These are phyloP conservation scores for Verbena officinalis DNA, from an alignment of 257 asterid species.

Conservation along the genomic window DNA sequence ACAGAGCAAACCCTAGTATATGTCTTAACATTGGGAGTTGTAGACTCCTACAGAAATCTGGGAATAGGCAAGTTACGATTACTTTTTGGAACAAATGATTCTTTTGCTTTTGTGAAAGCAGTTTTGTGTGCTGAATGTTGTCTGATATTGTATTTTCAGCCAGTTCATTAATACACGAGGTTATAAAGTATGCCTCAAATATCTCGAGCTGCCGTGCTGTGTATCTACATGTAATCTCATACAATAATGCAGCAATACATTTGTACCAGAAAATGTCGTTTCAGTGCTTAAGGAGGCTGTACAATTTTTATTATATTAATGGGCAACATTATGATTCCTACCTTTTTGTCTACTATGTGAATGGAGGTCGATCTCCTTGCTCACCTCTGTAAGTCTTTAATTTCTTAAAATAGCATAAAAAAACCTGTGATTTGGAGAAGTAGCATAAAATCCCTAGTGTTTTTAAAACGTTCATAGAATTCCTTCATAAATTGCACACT, in stretches of 20 bases:
- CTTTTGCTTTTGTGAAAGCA: slow-evolving; percentile 9
- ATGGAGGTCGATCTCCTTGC: slow-evolving; percentile 96
- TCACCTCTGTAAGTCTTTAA: slow-evolving; percentile 77
- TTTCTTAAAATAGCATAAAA: not conserved
- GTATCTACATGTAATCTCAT: slow-evolving; percentile 94
- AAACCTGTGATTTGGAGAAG: too few relatives aligned
- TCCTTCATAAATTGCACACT: too few relatives aligned
- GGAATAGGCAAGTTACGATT: slow-evolving; percentile 86
- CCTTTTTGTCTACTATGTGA: slow-evolving; percentile 92
- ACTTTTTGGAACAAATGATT: too few relatives aligned
- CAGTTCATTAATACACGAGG: slow-evolving; percentile 76
- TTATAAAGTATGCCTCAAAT: slow-evolving; percentile 71
- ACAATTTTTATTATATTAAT: slow-evolving; percentile 74
- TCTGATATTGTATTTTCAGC: slow-evolving; percentile 62
- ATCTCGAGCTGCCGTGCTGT: slow-evolving; percentile 80
- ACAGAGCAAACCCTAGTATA: slow-evolving; percentile 77
- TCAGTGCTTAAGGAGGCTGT: slow-evolving; percentile 74
- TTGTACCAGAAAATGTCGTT: slow-evolving; percentile 89
- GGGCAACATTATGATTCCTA: slow-evolving; percentile 87
- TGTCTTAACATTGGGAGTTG: slow-evolving; percentile 91
- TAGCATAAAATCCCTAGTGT: too few relatives aligned
- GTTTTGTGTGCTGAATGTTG: slow-evolving; percentile 29
- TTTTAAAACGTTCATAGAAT: too few relatives aligned
- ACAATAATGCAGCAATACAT: slow-evolving; percentile 87
- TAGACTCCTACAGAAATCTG: slow-evolving; percentile 78